These are phyloP conservation scores for Raphidocelis subcapitata DNA, from an alignment of 139 green algal species.

Conservation along the genomic window DNA sequence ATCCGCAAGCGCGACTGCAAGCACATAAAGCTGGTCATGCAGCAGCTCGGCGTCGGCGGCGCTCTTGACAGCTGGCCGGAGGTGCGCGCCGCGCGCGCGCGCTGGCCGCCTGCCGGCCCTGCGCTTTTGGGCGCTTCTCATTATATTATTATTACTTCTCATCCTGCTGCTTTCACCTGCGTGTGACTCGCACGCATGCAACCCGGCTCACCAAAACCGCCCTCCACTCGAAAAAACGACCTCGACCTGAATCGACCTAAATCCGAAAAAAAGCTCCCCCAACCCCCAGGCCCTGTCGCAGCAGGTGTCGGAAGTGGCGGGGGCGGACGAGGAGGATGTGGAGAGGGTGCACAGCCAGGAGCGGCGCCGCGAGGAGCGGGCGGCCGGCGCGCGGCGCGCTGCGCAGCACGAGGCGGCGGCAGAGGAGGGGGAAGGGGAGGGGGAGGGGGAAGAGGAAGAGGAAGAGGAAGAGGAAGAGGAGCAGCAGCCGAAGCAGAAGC, in stretches of 20 bases:
- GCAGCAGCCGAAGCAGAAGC: not conserved
- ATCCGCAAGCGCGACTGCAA: constrained; percentile 55
- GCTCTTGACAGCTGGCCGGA: constrained; percentile 22
- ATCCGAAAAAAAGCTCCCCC: not conserved
- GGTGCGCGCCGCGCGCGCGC: constrained; percentile 2
- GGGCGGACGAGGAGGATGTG: constrained; percentile 12
- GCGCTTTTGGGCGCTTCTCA: not conserved
- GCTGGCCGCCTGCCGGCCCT: no score
- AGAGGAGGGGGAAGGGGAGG: not conserved
- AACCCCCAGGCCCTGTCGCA: no score
- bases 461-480: constrained; percentile 4
- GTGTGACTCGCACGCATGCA: not conserved
- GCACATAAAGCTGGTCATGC: constrained; percentile 43
- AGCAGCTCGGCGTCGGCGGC: constrained; percentile 27
- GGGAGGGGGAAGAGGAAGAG: not conserved
- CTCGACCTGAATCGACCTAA: no score
- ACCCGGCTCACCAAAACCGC: not conserved
- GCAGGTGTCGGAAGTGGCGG: not conserved
- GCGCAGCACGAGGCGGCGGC: not conserved
- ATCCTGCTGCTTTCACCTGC: not conserved
- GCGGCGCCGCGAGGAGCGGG: not conserved
- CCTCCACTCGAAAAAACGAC: no score
- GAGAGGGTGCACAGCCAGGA: constrained; percentile 1
- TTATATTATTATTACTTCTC: not conserved
- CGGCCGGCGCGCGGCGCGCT: not conserved